Evolutionary conservation across 2,329 filamentous ascomycete genomes (phyloP).

Genomic region (Penicillium sclerotigenum): DNA sequence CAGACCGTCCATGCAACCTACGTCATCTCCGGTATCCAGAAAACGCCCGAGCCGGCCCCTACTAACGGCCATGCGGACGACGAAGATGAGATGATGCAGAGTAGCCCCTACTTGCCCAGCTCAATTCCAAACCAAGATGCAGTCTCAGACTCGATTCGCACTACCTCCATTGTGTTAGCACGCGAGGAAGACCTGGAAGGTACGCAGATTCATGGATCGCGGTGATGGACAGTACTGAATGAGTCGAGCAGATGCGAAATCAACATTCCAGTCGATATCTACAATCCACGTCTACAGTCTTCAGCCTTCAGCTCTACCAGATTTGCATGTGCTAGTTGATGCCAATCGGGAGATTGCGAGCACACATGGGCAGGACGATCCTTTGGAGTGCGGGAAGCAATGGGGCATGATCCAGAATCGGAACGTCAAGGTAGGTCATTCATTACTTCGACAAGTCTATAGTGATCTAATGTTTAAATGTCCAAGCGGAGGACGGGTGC

Average conservation of each 20-base stretch:
- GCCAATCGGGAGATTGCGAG: constrained; percentile 61
- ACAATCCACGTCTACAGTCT: constrained; percentile 88
- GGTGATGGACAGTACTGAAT: neutral
- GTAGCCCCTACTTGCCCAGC: constrained; percentile 65
- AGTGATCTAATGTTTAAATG: neutral
- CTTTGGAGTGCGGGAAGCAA: constrained; percentile 55
- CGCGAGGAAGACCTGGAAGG: constrained; percentile 70
- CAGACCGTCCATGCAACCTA: constrained; percentile 89
- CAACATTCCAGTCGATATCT: constrained; percentile 67
- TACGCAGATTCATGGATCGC: constrained; percentile 29
- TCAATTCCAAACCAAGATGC: constrained; percentile 58
- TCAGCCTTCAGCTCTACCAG: constrained; percentile 65
- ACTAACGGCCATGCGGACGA: constrained; percentile 56
- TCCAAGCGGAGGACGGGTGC: constrained; percentile 48
- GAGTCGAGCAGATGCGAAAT: constrained; percentile 56
- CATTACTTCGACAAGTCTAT: neutral
- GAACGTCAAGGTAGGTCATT: constrained; percentile 53
- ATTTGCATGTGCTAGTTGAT: constrained; percentile 69
- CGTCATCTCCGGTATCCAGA: constrained; percentile 70
- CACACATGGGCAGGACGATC: constrained; percentile 57
- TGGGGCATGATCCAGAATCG: constrained; percentile 76
- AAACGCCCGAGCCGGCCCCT: constrained; percentile 30
- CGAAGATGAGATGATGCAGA: constrained; percentile 61
- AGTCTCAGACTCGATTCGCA: constrained; percentile 51
- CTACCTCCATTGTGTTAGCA: constrained; percentile 63